Evolutionary conservation across 345 rosid species (phyloP).

Genomic region (Lepidium sativum): DNA sequence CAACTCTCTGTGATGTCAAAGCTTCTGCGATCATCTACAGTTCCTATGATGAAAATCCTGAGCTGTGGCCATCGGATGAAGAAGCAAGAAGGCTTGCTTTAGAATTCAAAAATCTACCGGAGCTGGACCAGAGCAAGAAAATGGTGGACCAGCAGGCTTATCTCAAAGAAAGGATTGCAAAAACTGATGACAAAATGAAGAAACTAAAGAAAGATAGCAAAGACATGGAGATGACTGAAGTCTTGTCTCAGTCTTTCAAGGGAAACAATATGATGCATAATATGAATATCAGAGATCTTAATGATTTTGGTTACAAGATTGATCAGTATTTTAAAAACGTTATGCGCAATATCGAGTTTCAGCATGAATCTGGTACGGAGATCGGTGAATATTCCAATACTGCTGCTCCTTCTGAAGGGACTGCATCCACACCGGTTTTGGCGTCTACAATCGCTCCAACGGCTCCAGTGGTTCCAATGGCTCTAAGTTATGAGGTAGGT

Average conservation of each 20-base stretch:
- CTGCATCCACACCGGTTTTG: background rate
- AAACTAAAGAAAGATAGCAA: constrained; percentile 16
- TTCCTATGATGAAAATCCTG: constrained; percentile 12
- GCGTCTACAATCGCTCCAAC: background rate
- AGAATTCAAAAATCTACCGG: constrained; percentile 6
- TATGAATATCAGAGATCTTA: constrained; percentile 26
- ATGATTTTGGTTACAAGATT: constrained; percentile 21
- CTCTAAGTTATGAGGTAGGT: background rate
- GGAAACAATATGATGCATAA: constrained; percentile 3
- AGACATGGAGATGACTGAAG: constrained; percentile 26
- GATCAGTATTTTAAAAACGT: constrained; percentile 21
- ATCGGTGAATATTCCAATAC: background rate
- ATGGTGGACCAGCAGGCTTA: constrained; percentile 29
- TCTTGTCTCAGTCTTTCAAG: constrained; percentile 23
- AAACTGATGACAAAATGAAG: constrained; percentile 3
- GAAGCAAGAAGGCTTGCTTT: constrained; percentile 17
- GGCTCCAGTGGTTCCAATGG: too few relatives aligned
- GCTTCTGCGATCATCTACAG: background rate
- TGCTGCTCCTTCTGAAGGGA: background rate
- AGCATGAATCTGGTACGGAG: background rate
- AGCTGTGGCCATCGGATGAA: constrained; percentile 4
- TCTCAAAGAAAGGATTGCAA: constrained; percentile 16
- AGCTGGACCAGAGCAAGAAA: constrained; percentile 28
- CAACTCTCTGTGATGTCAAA: background rate
- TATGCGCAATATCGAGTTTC: background rate